These are phyloP conservation scores for Dioscorea alata DNA, from an alignment of 106 monocot species.

Conservation along the genomic window DNA sequence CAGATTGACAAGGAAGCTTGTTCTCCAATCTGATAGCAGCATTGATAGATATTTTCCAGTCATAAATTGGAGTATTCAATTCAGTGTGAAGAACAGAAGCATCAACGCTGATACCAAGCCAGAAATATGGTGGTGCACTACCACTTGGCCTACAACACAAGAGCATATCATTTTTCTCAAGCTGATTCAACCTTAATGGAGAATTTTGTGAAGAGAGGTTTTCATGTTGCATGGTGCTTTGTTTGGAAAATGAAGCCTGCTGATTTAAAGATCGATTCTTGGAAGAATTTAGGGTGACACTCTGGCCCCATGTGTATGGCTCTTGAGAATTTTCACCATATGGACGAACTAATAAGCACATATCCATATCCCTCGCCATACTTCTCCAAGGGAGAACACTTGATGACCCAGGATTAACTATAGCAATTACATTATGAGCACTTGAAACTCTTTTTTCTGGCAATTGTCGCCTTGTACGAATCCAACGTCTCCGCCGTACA, in stretches of 20 bases:
- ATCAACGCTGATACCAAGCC: constrained; percentile 83
- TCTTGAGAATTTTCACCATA: constrained; percentile 41
- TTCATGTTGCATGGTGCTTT: constrained; percentile 34
- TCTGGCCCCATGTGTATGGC: constrained; percentile 67
- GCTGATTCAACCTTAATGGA: constrained; percentile 58
- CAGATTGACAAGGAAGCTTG: constrained; percentile 83
- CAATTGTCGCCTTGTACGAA: constrained; percentile 51
- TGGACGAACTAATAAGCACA: constrained; percentile 82
- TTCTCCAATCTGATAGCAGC: constrained; percentile 82
- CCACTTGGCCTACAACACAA: constrained; percentile 40
- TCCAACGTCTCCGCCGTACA: constrained; percentile 80
- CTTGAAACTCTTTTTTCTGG: constrained; percentile 21
- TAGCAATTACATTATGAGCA: constrained; percentile 43
- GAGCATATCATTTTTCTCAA: constrained; percentile 84
- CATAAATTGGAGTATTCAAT: constrained; percentile 83
- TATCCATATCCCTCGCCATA: constrained; percentile 41
- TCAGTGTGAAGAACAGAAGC: constrained; percentile 92
- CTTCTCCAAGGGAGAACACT: constrained; percentile 64
- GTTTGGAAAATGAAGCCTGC: constrained; percentile 32
- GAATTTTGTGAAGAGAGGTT: constrained; percentile 19
- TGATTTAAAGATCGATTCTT: constrained; percentile 33
- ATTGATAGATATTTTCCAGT: constrained; percentile 92
- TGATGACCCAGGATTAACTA: constrained; percentile 59
- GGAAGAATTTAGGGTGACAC: constrained; percentile 30
- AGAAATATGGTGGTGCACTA: constrained; percentile 39